Evolutionary conservation across 2,329 filamentous ascomycete genomes (phyloP).

Genomic region (Fusarium aywerte): DNA sequence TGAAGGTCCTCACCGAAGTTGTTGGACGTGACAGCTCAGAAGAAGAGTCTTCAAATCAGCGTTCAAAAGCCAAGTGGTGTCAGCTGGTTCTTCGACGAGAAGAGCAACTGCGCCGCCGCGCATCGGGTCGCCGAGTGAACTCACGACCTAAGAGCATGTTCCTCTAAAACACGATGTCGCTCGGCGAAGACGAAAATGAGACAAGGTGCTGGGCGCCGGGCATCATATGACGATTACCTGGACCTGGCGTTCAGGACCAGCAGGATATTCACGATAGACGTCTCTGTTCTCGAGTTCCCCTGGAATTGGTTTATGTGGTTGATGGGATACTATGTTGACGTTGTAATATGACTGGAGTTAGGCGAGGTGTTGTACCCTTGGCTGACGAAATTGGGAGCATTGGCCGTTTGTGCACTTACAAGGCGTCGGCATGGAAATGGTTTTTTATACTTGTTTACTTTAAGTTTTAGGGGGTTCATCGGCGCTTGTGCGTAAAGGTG

Average conservation of each 20-base stretch:
- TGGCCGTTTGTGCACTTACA: slow-evolving; percentile 46
- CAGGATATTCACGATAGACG: slow-evolving; percentile 39
- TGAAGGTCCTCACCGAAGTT: slow-evolving; percentile 83
- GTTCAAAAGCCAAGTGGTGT: slow-evolving; percentile 70
- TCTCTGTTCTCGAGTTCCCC: slow-evolving; percentile 40
- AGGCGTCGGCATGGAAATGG: slow-evolving; percentile 44
- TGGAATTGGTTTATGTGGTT: slow-evolving; percentile 35
- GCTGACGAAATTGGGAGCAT: slow-evolving; percentile 40
- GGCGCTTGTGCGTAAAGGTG: slow-evolving; percentile 38
- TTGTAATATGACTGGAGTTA: slow-evolving; percentile 46
- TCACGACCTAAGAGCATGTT: slow-evolving; percentile 69
- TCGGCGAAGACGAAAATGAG: slow-evolving; percentile 34
- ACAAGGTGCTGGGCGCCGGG: slow-evolving; percentile 41
- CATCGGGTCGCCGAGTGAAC: slow-evolving; percentile 64
- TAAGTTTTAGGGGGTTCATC: slow-evolving; percentile 24
- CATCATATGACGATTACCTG: slow-evolving; percentile 42
- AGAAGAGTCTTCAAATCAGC: slow-evolving; percentile 56
- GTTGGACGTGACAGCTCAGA: slow-evolving; percentile 66
- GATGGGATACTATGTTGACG: slow-evolving; percentile 36
- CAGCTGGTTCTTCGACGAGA: slow-evolving; percentile 73
- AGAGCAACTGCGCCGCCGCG: slow-evolving; percentile 66
- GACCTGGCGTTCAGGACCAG: slow-evolving; percentile 45
- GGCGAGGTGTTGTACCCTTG: slow-evolving; percentile 38
- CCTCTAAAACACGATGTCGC: slow-evolving; percentile 50
- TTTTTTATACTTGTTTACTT: slow-evolving; percentile 32